A percentile compares a stretch with the other conserved stretches of the same genome.
phyloP scores from a whole-genome alignment of 2,329 filamentous ascomycete species.

The Zopfia rhizophila region DNA sequence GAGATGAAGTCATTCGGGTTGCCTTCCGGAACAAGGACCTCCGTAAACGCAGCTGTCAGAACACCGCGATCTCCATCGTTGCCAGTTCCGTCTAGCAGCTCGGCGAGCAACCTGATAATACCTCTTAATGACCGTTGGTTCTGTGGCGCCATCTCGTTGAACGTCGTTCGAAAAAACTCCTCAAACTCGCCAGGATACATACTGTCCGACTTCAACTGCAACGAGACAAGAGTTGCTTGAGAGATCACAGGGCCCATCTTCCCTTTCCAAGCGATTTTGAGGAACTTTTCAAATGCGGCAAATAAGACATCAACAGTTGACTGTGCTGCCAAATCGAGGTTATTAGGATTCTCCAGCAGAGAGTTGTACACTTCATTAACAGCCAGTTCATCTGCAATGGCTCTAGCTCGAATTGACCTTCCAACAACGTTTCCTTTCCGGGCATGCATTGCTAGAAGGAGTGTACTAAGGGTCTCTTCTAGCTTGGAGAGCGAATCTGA shows the following conservation, averaged over 20 bases:
- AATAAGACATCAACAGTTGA: constrained; percentile 86
- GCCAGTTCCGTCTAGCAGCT: constrained; percentile 86
- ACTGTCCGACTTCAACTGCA: constrained; percentile 74
- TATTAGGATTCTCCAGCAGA: constrained; percentile 83
- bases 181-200: constrained; percentile 77
- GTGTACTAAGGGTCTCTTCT: constrained; percentile 86
- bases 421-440: constrained; percentile 89
- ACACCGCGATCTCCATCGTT: constrained; percentile 92
- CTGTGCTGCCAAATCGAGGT: constrained; percentile 78
- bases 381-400: constrained; percentile 76
- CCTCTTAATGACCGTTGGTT: constrained; percentile 81
- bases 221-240: constrained; percentile 72
- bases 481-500: constrained; percentile 68
- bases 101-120: constrained; percentile 85
- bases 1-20: constrained; percentile 87
- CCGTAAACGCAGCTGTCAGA: constrained; percentile 87
- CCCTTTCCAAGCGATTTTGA: constrained; percentile 87
- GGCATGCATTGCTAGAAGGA: constrained; percentile 82
- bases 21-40: constrained; percentile 81
- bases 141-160: constrained; percentile 65
- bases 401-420: constrained; percentile 76
- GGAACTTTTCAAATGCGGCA: constrained; percentile 91
- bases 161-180: constrained; percentile 64
- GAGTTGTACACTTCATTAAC: constrained; percentile 93
- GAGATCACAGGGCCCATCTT: constrained; percentile 88